phyloP scores from a whole-genome alignment of 176 grass and related monocot genomes.

The Typha latifolia region DNA sequence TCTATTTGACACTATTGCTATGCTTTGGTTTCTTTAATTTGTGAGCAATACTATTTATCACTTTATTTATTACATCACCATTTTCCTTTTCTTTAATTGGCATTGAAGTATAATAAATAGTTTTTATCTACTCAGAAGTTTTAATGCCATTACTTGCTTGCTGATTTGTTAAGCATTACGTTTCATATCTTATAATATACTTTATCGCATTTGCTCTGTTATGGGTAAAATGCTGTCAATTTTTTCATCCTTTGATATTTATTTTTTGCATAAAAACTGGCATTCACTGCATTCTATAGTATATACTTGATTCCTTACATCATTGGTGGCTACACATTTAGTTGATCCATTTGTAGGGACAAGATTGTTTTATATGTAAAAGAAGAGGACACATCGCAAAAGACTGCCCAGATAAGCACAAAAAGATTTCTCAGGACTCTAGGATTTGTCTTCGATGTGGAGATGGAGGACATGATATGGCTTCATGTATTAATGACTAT shows the following conservation, averaged over 20 bases:
- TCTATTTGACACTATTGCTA: no score
- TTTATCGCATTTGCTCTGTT: not conserved
- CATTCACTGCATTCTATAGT: no score
- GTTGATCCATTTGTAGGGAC: conserved; percentile 40
- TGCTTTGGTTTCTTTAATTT: not conserved
- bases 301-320: not conserved
- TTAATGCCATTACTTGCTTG: not conserved
- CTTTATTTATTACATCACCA: not conserved
- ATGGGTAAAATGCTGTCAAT: not conserved
- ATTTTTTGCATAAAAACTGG: no score
- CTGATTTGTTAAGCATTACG: not conserved
- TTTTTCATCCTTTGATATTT: not conserved
- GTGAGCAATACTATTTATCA: not conserved
- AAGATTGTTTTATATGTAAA: conserved; percentile 89
- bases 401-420: conserved; percentile 84
- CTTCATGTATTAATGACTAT: conserved; percentile 68
- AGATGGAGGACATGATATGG: conserved; percentile 72
- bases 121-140: not conserved
- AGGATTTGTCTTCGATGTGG: conserved; percentile 76
- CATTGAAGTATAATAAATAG: not conserved
- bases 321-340: not conserved
- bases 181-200: not conserved
- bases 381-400: conserved; percentile 79
- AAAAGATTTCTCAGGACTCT: conserved; percentile 37
- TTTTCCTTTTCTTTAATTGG: conserved; percentile 4